Conservation (phyloP, 2,329 filamentous ascomycete genomes). For the Colletotrichum tabaci region DNA sequence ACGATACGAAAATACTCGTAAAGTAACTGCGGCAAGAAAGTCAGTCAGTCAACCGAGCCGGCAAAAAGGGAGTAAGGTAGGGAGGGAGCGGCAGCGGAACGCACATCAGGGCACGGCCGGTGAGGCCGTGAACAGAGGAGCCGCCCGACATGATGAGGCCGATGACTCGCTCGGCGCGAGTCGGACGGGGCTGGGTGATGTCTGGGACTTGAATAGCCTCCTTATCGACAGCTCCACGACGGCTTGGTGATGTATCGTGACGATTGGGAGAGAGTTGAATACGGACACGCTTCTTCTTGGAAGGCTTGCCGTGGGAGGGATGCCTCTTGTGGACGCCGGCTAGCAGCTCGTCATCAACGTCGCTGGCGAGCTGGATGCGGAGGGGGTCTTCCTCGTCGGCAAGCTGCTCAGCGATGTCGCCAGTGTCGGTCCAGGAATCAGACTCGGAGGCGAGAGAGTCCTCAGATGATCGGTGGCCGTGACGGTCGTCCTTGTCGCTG, state of each 20-base stretch:
- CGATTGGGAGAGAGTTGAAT: constrained; percentile 70
- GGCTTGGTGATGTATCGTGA: constrained; percentile 53
- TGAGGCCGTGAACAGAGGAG: constrained; percentile 88
- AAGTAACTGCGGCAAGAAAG: constrained; percentile 78
- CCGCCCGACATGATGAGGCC: constrained; percentile 90
- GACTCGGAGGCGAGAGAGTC: constrained; percentile 74
- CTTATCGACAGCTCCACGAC: constrained; percentile 68
- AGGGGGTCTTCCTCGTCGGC: constrained; percentile 89
- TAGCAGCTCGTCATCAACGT: constrained; percentile 75
- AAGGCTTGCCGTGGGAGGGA: constrained; percentile 53
- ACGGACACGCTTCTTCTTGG: constrained; percentile 76
- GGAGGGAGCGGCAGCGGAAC: constrained; percentile 47
- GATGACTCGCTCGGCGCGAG: constrained; percentile 78
- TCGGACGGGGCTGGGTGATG: constrained; percentile 74
- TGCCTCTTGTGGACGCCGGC: constrained; percentile 64
- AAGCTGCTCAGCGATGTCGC: constrained; percentile 93
- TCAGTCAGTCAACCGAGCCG: constrained; percentile 38
- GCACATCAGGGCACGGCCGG: constrained; percentile 94
- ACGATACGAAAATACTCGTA: constrained; percentile 90
- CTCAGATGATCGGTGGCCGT: constrained; percentile 63
- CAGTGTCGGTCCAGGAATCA: constrained; percentile 89
- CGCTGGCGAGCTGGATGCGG: constrained; percentile 76
- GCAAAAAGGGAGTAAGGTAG: constrained; percentile 3
- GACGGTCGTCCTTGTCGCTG: constrained; percentile 62
- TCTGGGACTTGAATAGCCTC: constrained; percentile 88